Evolutionary conservation across 805 yeast species (phyloP), one percentile per base, ranked within the genome.

Genomic region (Saccharomycopsis fodiens): DNA sequence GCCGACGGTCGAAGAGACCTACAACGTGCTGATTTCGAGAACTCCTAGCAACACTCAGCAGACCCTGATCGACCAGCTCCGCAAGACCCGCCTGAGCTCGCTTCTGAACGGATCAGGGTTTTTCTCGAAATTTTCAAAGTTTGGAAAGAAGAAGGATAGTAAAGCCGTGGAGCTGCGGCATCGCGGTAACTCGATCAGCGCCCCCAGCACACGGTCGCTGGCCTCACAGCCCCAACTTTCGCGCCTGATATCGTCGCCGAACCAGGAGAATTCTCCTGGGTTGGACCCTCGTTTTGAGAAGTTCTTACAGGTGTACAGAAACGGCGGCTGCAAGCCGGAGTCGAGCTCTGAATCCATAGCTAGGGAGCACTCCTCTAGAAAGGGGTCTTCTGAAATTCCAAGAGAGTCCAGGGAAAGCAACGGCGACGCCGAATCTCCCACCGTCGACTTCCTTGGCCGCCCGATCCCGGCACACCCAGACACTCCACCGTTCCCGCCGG

Each of bases 391-490:
- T 6, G 20, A 32, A 19, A 6, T 15, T 7, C 32, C 32, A 29
- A n/a, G n/a, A 29, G n/a, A n/a, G n/a, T n/a, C n/a, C n/a, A n/a
- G n/a, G n/a, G 36, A 10, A 6, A 32, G 36, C 12, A 6, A 10
- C 8, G 8, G 19, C 8, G 36, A 15, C 20, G 21, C 53, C 58
- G n/a, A 29, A 37, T 15, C 42, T 36, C 43, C 50, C 4, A 59
- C 56, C 36, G 58, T 64, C 27, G 74, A 69, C 47, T 61, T 55
- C 1, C 62, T 61, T 29, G 73, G 73, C 1, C 67, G 73, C 52
- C 71, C 70, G 4, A 60, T 76, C 6, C 82, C 81, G 2, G 60
- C 73, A 3, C 79, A 74, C 54, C 80, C 80, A 2, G 57, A 57
- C 20, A 55, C 47, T 40, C 69, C 79, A 2, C 67, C 63, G 29